Conservation (phyloP, 2,329 filamentous ascomycete species). For the Emydomyces testavorans region DNA sequence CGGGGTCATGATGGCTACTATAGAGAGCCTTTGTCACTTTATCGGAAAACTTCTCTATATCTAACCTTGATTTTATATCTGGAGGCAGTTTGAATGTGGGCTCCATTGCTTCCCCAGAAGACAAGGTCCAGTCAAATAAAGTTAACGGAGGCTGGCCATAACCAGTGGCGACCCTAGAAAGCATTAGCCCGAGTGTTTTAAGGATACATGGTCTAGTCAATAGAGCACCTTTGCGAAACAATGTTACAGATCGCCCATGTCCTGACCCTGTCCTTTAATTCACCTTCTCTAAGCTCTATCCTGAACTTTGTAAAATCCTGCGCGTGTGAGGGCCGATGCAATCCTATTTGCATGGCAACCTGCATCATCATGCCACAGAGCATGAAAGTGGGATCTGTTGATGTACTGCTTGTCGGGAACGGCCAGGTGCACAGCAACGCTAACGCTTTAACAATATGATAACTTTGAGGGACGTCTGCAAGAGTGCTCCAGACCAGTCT, state of each 20-base stretch:
- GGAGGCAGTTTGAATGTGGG: constrained; percentile 41
- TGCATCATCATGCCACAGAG: constrained; percentile 56
- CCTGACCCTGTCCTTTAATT: constrained; percentile 51
- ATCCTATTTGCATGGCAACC: constrained; percentile 54
- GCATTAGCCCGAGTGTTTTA: neutral
- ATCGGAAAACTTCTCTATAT: constrained; percentile 49
- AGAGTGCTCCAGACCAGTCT: constrained; percentile 52
- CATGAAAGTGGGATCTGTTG: constrained; percentile 55
- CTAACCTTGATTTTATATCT: constrained; percentile 41
- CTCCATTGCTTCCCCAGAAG: constrained; percentile 34
- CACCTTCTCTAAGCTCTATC: constrained; percentile 47
- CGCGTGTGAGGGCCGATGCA: constrained; percentile 53
- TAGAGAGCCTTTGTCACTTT: constrained; percentile 47
- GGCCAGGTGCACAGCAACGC: constrained; percentile 55
- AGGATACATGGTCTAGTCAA: constrained; percentile 11
- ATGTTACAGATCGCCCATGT: constrained; percentile 60
- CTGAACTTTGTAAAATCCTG: constrained; percentile 45
- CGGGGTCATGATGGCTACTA: constrained; percentile 44
- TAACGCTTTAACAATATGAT: constrained; percentile 53
- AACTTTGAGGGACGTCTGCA: constrained; percentile 50
- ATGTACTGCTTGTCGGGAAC: constrained; percentile 51
- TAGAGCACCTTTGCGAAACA: constrained; percentile 51
- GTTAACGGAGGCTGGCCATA: constrained; percentile 55
- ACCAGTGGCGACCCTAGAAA: constrained; percentile 50
- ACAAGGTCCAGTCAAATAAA: constrained; percentile 48